Evolutionary conservation across 1,284 basidiomycete species (phyloP).

Genomic region (Malassezia dermatis): DNA sequence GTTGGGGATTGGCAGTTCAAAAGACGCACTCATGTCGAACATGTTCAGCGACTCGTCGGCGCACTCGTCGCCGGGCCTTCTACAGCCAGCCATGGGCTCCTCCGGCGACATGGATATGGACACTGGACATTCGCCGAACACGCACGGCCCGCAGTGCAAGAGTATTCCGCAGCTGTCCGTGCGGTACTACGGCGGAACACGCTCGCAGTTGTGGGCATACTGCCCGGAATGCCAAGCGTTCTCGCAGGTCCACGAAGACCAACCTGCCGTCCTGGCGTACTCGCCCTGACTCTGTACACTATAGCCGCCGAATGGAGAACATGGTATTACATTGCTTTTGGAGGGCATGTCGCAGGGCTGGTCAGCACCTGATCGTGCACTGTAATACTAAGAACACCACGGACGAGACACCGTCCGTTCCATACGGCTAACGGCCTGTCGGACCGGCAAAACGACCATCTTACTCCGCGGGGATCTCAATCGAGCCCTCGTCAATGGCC

Average conservation of each 20-base stretch:
- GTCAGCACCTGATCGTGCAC: constrained; percentile 7
- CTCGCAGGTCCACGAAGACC: constrained; percentile 14
- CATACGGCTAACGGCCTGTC: neutral
- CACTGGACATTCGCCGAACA: constrained; percentile 5
- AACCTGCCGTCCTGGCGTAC: constrained; percentile 6
- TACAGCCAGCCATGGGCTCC: constrained; percentile 17
- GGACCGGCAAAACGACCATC: neutral
- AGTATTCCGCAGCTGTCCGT: constrained; percentile 38
- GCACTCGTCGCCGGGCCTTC: constrained; percentile 21
- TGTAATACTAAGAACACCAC: constrained; percentile 11
- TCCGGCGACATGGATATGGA: constrained; percentile 17
- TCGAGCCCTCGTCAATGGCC: constrained; percentile 84
- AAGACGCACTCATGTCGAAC: constrained; percentile 13
- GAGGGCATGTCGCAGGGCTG: neutral
- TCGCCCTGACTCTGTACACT: constrained; percentile 5
- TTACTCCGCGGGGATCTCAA: constrained; percentile 53
- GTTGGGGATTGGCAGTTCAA: constrained; percentile 16
- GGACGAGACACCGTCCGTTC: neutral
- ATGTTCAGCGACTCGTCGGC: constrained; percentile 17
- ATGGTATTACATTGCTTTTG: constrained; percentile 19
- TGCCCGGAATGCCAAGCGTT: constrained; percentile 25
- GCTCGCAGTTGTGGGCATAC: constrained; percentile 32
- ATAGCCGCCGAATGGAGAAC: neutral
- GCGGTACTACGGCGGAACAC: constrained; percentile 21
- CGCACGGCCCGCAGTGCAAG: constrained; percentile 30